Base-by-base conservation (phyloP, 768 basidiomycete genomes). In the Tricholoma sp. region DNA sequence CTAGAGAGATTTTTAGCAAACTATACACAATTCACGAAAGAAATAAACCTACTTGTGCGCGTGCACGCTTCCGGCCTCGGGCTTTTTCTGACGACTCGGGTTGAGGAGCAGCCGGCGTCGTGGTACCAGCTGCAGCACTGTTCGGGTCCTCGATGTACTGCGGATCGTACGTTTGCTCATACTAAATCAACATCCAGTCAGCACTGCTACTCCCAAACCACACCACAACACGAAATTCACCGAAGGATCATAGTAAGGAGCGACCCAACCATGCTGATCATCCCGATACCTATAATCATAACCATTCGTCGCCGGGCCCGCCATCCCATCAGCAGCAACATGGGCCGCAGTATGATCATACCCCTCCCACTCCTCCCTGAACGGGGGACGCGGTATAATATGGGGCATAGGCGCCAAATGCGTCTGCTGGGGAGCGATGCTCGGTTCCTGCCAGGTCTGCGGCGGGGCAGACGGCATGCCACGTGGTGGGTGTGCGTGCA, bases 11-110 rank as follows among this genome's bases (percentile, higher is more conserved):
- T 29, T 53, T 48, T 2, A 42, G 15, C 7, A 49, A 39, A 59
- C 59, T 53, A 37, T 47, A 15, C 12, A 59, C 20, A 20, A 34
- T 50, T 48, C 53, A 55, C 56, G 45, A 57, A 13, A 17, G 52
- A 12, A 28, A 49, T 29, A 37, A 3, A 55, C 37, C 8, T 24
- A 60, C 88, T 74, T 82, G 80, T 13, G 77, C 73, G 20, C 89
- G 81, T 42, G 73, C 79, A 6, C 88, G 84, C 65, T 88, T 91
- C 44, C 89, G 82, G 32, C 88, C 88, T 32, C 88, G 78, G 18
- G 77, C 66, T 64, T 79, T 80, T 39, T 82, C 82, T 2, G 72
- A 49, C 4, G 72, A 59, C 15, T 68, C 70, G 20, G 63, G 52
- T 6, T 67, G 59, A 8, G 65, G 52, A 6, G 70, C 47, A 47